These are phyloP conservation scores for Ampelomyces quisqualis DNA, from an alignment of 2,329 filamentous ascomycete species.

Conservation along the genomic window DNA sequence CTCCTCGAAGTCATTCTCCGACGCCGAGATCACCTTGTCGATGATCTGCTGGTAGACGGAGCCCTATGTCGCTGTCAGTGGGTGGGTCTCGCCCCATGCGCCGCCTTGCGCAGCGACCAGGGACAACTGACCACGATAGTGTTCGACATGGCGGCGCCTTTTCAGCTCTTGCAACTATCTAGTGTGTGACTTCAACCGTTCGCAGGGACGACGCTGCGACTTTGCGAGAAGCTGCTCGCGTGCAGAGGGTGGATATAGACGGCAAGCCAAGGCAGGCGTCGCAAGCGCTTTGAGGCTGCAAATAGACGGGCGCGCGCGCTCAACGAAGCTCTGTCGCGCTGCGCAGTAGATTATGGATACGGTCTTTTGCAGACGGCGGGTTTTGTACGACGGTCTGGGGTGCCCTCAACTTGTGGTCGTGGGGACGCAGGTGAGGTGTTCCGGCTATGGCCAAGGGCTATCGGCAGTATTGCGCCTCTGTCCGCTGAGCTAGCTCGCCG, in stretches of 20 bases:
- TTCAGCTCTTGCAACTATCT: constrained; percentile 20
- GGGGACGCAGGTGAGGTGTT: constrained; percentile 29
- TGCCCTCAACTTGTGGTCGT: constrained; percentile 36
- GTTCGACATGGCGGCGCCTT: constrained; percentile 40
- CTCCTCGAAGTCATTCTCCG: constrained; percentile 94
- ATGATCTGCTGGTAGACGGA: constrained; percentile 88
- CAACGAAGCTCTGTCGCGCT: constrained; percentile 27
- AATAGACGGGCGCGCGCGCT: constrained; percentile 25
- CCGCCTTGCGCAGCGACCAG: constrained; percentile 15
- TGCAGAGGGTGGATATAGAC: constrained; percentile 17
- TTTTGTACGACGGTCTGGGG: constrained; percentile 36
- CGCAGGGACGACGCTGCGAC: constrained; percentile 14
- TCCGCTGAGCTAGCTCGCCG: constrained; percentile 7
- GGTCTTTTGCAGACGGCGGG: constrained; percentile 23
- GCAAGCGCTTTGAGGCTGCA: constrained; percentile 35
- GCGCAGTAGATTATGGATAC: constrained; percentile 25
- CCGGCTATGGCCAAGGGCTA: too few species aligned
- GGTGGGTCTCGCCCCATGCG: constrained; percentile 14
- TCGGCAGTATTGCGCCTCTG: too few species aligned
- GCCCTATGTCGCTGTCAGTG: constrained; percentile 54
- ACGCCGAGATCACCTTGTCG: constrained; percentile 64
- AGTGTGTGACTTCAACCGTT: constrained; percentile 12
- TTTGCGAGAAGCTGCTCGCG: constrained; percentile 25
- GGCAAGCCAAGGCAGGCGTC: constrained; percentile 27
- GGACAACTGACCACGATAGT: constrained; percentile 42